Percentiles rank a stretch among this genome's conserved stretches.
These are phyloP conservation scores for Capsicum chinense DNA, from an alignment of 257 asterid genomes.

Conservation along the genomic window DNA sequence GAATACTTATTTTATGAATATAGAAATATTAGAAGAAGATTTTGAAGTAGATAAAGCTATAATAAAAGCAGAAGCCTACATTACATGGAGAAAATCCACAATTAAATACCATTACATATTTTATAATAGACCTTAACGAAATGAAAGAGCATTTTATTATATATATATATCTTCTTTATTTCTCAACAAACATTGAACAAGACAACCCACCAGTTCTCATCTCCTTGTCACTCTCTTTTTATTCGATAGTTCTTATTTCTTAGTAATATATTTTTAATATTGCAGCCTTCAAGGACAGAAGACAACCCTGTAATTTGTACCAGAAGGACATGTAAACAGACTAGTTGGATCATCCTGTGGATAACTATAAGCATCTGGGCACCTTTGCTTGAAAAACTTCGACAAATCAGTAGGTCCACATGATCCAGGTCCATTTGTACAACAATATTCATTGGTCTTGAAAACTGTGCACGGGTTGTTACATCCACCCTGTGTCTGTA, in stretches of 20 bases:
- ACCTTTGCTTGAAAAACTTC: conserved; percentile 37
- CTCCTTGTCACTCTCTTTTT: background rate
- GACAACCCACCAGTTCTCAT: background rate
- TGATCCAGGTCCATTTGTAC: conserved; percentile 54
- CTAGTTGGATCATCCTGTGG: conserved; percentile 61
- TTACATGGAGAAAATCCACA: too few relatives aligned
- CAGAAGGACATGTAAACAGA: conserved; percentile 51
- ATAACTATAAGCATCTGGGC: conserved; percentile 62
- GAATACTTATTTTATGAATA: too few relatives aligned
- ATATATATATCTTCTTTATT: too few relatives aligned
- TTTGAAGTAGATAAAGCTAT: too few relatives aligned
- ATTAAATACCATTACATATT: too few relatives aligned
- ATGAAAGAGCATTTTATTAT: too few relatives aligned
- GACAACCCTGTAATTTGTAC: conserved; percentile 55
- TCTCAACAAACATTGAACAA: background rate
- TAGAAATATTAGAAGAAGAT: too few relatives aligned
- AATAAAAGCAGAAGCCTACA: too few relatives aligned
- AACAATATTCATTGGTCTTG: conserved; percentile 40
- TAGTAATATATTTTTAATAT: background rate
- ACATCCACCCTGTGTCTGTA: conserved; percentile 47
- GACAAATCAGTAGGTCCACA: conserved; percentile 44
- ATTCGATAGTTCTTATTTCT: background rate
- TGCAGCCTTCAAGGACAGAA: conserved; percentile 52
- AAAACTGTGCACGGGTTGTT: conserved; percentile 51
- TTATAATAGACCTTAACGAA: too few relatives aligned